phyloP scores from a whole-genome alignment of 2,329 filamentous ascomycete species.

The Onygena corvina region DNA sequence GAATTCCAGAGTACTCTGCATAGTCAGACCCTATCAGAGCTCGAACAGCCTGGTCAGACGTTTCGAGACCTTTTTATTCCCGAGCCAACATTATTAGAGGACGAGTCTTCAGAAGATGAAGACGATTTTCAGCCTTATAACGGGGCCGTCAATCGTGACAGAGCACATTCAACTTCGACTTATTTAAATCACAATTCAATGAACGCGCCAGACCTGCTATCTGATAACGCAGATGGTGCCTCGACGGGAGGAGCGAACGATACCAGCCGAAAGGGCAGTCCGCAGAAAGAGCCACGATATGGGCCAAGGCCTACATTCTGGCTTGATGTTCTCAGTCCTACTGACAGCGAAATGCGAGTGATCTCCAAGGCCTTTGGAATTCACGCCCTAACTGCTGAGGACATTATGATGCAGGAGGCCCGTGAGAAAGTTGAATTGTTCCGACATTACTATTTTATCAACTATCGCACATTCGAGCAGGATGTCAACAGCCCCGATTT shows the following conservation, averaged over 20 bases:
- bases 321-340: slow-evolving; percentile 84
- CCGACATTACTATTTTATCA: slow-evolving; percentile 96
- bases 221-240: slow-evolving; percentile 15
- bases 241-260: slow-evolving; percentile 22
- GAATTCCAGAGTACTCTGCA: slow-evolving; percentile 93
- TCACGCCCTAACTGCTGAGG: slow-evolving; percentile 86
- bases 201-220: slow-evolving; percentile 11
- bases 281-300: slow-evolving; percentile 42
- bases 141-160: slow-evolving; percentile 4
- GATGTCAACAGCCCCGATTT: slow-evolving; percentile 81
- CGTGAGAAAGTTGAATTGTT: slow-evolving; percentile 98
- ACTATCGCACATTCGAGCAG: slow-evolving; percentile 95
- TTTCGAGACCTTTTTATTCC: slow-evolving; percentile 87
- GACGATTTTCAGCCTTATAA: slow-evolving; percentile 17
- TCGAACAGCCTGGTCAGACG: slow-evolving; percentile 70
- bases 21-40: slow-evolving; percentile 84
- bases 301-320: slow-evolving; percentile 91
- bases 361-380: slow-evolving; percentile 88
- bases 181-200: slow-evolving; percentile 4
- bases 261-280: slow-evolving; percentile 16
- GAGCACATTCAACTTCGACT: slow-evolving; percentile 1
- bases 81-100: slow-evolving; percentile 61
- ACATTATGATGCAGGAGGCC: slow-evolving; percentile 94
- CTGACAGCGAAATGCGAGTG: slow-evolving; percentile 89
- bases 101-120: slow-evolving; percentile 53